These are phyloP conservation scores for Astrothelium subdiscretum DNA, from an alignment of 495 filamentous ascomycete genomes.

Conservation along the genomic window DNA sequence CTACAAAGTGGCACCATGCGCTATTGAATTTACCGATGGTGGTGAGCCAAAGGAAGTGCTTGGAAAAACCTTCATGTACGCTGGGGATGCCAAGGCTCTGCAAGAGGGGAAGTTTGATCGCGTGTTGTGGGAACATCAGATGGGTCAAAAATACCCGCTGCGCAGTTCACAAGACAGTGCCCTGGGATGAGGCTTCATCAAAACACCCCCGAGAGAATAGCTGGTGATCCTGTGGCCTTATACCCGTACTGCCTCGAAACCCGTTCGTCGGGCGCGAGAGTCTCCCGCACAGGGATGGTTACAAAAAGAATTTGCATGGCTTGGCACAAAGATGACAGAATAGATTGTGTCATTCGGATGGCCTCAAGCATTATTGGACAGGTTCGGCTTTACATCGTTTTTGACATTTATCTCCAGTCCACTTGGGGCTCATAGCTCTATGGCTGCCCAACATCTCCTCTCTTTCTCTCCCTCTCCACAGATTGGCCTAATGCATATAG, in stretches of 20 bases:
- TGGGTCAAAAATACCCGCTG: background rate
- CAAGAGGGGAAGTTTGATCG: conserved; percentile 1
- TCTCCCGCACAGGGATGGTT: background rate
- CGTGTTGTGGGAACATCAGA: background rate
- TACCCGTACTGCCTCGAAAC: background rate
- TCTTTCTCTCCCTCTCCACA: no score
- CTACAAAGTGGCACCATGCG: conserved; percentile 7
- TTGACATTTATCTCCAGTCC: no score
- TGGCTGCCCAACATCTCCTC: no score
- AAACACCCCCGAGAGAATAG: background rate
- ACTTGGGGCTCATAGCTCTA: no score
- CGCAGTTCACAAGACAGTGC: no score
- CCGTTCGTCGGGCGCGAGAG: background rate
- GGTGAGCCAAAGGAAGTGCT: background rate
- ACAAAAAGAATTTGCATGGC: no score
- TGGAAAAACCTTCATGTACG: background rate
- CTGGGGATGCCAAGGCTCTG: conserved; percentile 3
- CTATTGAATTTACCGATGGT: background rate
- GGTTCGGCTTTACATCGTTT: no score
- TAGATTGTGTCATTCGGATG: no score
- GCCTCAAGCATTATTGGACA: no score
- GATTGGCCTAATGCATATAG: no score
- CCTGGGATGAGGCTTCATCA: background rate
- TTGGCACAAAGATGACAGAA: no score
- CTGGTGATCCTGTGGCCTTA: background rate